Evolutionary conservation across 78 protist genomes (phyloP).

Genomic region (Dictyostelium capitatum): DNA sequence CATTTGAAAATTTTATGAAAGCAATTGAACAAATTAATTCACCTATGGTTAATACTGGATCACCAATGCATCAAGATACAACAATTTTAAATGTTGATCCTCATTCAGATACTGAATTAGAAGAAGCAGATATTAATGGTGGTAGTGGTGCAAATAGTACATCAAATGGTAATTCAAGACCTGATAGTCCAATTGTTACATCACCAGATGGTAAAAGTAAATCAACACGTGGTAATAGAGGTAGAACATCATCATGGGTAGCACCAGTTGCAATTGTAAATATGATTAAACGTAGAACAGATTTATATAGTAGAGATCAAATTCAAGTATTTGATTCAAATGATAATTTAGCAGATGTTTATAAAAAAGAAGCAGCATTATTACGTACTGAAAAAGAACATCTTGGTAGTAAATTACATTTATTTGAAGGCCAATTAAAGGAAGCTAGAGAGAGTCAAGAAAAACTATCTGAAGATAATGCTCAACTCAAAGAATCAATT

Average conservation of each 20-base stretch:
- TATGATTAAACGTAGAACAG: slow-evolving; percentile 55
- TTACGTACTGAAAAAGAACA: slow-evolving; percentile 45
- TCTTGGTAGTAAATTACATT: slow-evolving; percentile 45
- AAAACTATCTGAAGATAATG: slow-evolving; percentile 67
- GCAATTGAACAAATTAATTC: slow-evolving; percentile 75
- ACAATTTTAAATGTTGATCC: not conserved
- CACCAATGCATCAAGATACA: slow-evolving; percentile 22
- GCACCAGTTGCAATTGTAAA: slow-evolving; percentile 76
- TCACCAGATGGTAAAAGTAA: not conserved
- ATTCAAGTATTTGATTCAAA: slow-evolving; percentile 21
- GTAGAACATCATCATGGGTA: slow-evolving; percentile 42
- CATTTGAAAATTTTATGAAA: slow-evolving; percentile 65
- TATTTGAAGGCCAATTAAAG: slow-evolving; percentile 67
- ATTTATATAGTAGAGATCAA: slow-evolving; percentile 17
- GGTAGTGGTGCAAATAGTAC: no score
- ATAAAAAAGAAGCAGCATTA: slow-evolving; percentile 25
- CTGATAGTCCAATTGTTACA: slow-evolving; percentile 10
- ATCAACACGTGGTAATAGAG: not conserved
- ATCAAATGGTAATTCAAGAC: not conserved
- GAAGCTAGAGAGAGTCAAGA: slow-evolving; percentile 63
- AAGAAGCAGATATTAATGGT: not conserved
- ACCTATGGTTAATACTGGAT: slow-evolving; percentile 4
- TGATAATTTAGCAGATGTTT: slow-evolving; percentile 35
- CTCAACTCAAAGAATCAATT: slow-evolving; percentile 56
- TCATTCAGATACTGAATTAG: slow-evolving; percentile 9